These are phyloP conservation scores for Solanum pinnatisectum DNA, from an alignment of 257 asterid species.

Conservation along the genomic window DNA sequence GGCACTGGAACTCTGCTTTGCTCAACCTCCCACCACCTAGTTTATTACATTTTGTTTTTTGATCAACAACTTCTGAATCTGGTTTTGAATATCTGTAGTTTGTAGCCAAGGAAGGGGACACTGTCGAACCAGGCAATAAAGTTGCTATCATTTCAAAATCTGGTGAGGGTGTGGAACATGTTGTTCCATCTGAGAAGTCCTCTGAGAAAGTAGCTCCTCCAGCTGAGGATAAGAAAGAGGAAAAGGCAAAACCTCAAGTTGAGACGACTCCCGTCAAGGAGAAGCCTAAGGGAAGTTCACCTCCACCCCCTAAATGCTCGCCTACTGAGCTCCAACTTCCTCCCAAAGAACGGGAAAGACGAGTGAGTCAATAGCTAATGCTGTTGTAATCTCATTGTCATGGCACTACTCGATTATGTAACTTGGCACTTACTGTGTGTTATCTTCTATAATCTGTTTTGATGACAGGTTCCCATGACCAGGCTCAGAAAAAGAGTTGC, in stretches of 20 bases:
- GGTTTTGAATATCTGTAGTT: constrained; percentile 30
- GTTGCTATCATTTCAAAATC: constrained; percentile 87
- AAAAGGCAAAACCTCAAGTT: constrained; percentile 37
- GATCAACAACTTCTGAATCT: not conserved
- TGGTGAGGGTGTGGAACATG: constrained; percentile 73
- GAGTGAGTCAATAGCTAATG: constrained; percentile 36
- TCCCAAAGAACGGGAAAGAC: constrained; percentile 93
- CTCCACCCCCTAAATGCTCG: constrained; percentile 54
- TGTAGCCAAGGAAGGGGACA: constrained; percentile 89
- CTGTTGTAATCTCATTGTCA: not conserved
- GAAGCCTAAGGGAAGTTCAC: constrained; percentile 41
- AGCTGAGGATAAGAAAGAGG: constrained; percentile 50
- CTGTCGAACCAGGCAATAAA: constrained; percentile 88
- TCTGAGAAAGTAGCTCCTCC: constrained; percentile 48
- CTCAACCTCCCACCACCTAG: not conserved
- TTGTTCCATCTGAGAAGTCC: constrained; percentile 73
- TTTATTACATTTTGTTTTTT: not conserved
- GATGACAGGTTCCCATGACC: constrained; percentile 87
- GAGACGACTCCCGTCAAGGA: constrained; percentile 39
- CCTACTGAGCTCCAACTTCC: constrained; percentile 91
- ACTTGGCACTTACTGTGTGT: not conserved
- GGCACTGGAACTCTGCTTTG: not conserved
- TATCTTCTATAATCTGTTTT: not conserved
- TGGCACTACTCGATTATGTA: not conserved
- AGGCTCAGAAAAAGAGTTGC: constrained; percentile 95